Evolutionary conservation across 331 rosid genomes (phyloP).

Genomic region (Cydonia oblonga): DNA sequence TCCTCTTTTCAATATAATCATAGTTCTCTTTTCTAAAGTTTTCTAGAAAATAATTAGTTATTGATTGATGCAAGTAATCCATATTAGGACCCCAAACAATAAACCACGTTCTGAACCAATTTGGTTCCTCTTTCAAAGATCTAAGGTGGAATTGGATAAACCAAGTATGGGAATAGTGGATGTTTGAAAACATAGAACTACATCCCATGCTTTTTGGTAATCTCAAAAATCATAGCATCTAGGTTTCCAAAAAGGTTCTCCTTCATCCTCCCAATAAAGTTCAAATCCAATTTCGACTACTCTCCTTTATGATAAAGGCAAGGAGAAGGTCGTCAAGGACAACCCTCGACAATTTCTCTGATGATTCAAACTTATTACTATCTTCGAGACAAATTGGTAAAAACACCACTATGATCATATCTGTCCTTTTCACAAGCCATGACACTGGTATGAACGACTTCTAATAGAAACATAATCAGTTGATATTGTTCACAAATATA

Average conservation of each 20-base stretch:
- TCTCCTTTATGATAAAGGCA: neutral
- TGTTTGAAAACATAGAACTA: neutral
- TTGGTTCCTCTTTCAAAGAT: neutral
- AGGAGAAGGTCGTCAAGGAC: neutral
- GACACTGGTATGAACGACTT: neutral
- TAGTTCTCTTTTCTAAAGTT: no score
- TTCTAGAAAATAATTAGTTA: no score
- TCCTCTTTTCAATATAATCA: no score
- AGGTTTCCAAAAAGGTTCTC: no score
- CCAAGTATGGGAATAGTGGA: neutral
- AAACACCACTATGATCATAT: neutral
- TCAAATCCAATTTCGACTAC: neutral
- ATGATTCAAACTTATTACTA: no score
- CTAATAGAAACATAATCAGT: no score
- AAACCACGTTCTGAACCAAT: no score
- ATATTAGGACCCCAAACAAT: no score
- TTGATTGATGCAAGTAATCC: no score
- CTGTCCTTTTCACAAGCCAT: neutral
- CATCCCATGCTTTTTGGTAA: neutral
- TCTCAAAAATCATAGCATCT: no score
- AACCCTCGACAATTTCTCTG: neutral
- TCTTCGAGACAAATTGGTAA: neutral
- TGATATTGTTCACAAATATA: no score
- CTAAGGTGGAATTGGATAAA: neutral
- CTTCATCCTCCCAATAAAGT: no score